Conservation (phyloP, 345 rosid species). For the Noccaea caerulescens region DNA sequence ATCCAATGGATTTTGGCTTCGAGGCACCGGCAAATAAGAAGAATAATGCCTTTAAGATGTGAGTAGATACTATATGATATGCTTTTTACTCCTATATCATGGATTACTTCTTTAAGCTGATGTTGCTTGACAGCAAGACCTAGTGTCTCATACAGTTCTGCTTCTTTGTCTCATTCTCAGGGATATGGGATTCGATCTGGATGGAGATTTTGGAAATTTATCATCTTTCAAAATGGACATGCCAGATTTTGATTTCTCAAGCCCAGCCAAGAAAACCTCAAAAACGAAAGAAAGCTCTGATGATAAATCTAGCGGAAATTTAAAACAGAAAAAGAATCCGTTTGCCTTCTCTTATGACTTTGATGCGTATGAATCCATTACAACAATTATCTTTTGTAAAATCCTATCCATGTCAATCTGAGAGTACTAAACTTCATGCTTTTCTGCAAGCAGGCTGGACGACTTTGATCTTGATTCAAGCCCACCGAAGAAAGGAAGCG, state of each 20-base stretch:
- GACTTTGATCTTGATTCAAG: conserved; percentile 57
- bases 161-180: conserved; percentile 45
- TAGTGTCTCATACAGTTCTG: conserved; percentile 31
- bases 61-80: conserved; percentile 45
- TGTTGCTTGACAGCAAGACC: conserved; percentile 22
- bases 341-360: conserved; percentile 80
- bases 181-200: conserved; percentile 84
- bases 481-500: conserved; percentile 48
- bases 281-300: conserved; percentile 59
- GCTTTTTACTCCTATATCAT: conserved; percentile 10
- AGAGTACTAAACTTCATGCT: conserved; percentile 39
- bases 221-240: conserved; percentile 76
- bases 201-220: conserved; percentile 70
- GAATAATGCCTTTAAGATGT: conserved; percentile 74
- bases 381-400: neutral
- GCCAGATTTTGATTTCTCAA: conserved; percentile 81
- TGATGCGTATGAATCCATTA: conserved; percentile 55
- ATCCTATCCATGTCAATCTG: conserved; percentile 6
- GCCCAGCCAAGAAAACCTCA: conserved; percentile 54
- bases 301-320: conserved; percentile 49
- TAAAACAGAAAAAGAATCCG: conserved; percentile 49
- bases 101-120: conserved; percentile 15
- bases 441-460: conserved; percentile 57
- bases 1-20: conserved; percentile 72
- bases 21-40: conserved; percentile 59